Percentiles rank a stretch among this genome's conserved stretches.
Conservation (phyloP, 2,329 filamentous ascomycete genomes). For the Calonectria henricotiae region DNA sequence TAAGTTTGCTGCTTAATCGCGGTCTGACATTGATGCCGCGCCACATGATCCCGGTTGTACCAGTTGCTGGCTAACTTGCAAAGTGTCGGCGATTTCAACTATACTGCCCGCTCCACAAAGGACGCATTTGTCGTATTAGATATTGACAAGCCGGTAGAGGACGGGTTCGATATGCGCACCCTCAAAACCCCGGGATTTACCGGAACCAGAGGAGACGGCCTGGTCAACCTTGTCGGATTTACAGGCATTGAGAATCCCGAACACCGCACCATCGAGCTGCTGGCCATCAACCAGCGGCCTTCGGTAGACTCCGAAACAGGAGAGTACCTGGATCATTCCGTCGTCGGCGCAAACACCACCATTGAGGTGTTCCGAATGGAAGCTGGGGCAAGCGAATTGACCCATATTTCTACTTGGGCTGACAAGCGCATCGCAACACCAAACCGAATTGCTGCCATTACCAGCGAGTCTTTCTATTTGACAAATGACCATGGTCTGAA, state of each 20-base stretch:
- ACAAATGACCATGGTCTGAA: slow-evolving; percentile 46
- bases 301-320: slow-evolving; percentile 36
- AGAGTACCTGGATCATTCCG: slow-evolving; percentile 34
- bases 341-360: slow-evolving; percentile 38
- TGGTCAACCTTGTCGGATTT: slow-evolving; percentile 55
- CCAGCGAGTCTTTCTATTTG: slow-evolving; percentile 39
- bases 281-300: slow-evolving; percentile 45
- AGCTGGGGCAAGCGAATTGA: slow-evolving; percentile 31
- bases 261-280: slow-evolving; percentile 35
- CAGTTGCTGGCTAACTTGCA: background rate
- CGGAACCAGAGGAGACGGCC: slow-evolving; percentile 55
- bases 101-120: slow-evolving; percentile 51
- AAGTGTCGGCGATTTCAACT: slow-evolving; percentile 49
- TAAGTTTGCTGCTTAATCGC: slow-evolving; percentile 3
- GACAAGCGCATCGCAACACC: slow-evolving; percentile 42
- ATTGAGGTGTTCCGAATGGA: slow-evolving; percentile 45
- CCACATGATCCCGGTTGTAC: background rate
- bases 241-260: slow-evolving; percentile 50
- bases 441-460: slow-evolving; percentile 44
- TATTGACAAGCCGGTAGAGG: slow-evolving; percentile 52
- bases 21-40: background rate
- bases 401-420: slow-evolving; percentile 42
- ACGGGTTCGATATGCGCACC: slow-evolving; percentile 44
- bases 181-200: slow-evolving; percentile 52
- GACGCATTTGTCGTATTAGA: slow-evolving; percentile 57